Evolutionary conservation across 2,329 filamentous ascomycete genomes (phyloP).

Genomic region (Curvularia sp.): DNA sequence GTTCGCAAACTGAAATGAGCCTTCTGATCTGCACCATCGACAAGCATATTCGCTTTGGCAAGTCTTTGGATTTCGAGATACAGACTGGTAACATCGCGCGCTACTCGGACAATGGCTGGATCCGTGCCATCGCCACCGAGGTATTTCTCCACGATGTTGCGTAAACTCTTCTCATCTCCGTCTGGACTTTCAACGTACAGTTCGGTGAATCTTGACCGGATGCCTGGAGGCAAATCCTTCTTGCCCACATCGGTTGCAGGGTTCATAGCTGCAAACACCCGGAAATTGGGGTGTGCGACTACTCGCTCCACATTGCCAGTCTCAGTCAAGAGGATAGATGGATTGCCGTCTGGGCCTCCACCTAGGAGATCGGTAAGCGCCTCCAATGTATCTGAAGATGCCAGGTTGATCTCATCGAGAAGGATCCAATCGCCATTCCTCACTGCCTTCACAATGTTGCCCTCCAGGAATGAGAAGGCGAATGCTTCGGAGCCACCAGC

Average conservation of each 20-base stretch:
- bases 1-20: slow-evolving; percentile 97
- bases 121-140: slow-evolving; percentile 71
- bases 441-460: slow-evolving; percentile 94
- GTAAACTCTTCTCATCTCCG: slow-evolving; percentile 80
- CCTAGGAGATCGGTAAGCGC: slow-evolving; percentile 87
- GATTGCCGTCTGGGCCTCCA: slow-evolving; percentile 71
- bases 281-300: slow-evolving; percentile 87
- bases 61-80: slow-evolving; percentile 88
- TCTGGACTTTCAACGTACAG: slow-evolving; percentile 94
- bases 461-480: slow-evolving; percentile 94
- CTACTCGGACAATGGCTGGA: slow-evolving; percentile 71
- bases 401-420: slow-evolving; percentile 95
- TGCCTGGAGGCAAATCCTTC: slow-evolving; percentile 85
- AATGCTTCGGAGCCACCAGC: slow-evolving; percentile 76
- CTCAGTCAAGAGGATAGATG: slow-evolving; percentile 89
- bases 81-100: slow-evolving; percentile 81
- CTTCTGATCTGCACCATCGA: slow-evolving; percentile 93
- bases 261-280: slow-evolving; percentile 99
- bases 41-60: slow-evolving; percentile 80
- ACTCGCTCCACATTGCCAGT: slow-evolving; percentile 92
- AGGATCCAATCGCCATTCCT: slow-evolving; percentile 97
- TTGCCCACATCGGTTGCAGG: slow-evolving; percentile 97
- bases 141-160: slow-evolving; percentile 88
- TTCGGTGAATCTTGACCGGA: slow-evolving; percentile 93
- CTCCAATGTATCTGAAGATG: slow-evolving; percentile 92